Evolutionary conservation across 1,284 basidiomycete species (phyloP), one percentile per base, ranked within the genome.

Genomic region (Cryptococcus sp.): DNA sequence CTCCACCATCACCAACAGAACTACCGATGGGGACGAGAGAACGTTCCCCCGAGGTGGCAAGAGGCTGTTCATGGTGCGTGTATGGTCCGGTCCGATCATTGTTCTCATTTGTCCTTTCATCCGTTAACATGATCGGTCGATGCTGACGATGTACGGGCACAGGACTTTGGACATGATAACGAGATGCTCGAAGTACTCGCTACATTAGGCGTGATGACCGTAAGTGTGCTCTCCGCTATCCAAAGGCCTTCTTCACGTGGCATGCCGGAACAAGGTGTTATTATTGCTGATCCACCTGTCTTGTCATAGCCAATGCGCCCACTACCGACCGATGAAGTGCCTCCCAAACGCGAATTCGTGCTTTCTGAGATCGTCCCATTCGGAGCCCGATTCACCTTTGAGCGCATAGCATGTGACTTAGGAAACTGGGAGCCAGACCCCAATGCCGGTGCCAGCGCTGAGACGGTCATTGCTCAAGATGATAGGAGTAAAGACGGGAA

Each of bases 121-220:
- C 6, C 7, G 16, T 22, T 25, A 6, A 8, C 6, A 16, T 47
- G 17, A 5, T 22, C 19, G 16, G 23, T 22, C 20, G 25, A 20
- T 48, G 10, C 47, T 20, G 19, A 17, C 25, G 30, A 38, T 25
- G 38, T n/a, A 8, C 17, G 1, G 38, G 42, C 52, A 47, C 54
- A 75, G 76, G 90, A 92, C 74, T 91, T 91, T 73, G 86, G 88
- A 22, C 89, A 91, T 72, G 90, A 92, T 71, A 87, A 90, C 73
- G 81, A 88, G 68, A 88, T 93, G 84, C 80, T 89, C 41, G 85
- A 88, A 43, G 87, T 91, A 58, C 86, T 85, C 56, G 75, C 85
- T n/a, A 88, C 89, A 0, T 73, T 92, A 52, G 88, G 89, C 16
- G 79, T 92, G 17, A 87, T 89, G 74, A 75, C 66, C 23, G 81